Conservation (phyloP, 441 rosid genomes). For the Erodium texanum region DNA sequence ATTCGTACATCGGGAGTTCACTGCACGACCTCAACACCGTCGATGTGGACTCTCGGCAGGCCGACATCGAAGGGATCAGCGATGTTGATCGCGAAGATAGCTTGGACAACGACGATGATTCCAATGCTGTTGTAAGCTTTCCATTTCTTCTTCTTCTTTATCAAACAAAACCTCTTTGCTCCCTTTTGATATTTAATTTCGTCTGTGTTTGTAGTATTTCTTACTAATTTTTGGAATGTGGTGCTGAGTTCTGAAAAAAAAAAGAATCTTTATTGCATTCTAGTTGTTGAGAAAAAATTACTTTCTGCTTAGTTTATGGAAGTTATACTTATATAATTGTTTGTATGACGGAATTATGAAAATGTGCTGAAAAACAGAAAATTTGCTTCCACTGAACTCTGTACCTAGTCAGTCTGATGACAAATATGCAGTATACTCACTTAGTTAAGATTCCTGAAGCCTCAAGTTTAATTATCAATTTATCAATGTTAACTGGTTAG, state of each 20-base stretch:
- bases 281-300: not conserved
- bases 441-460: too few species aligned
- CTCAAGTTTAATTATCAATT: not conserved
- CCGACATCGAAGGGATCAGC: conserved; percentile 33
- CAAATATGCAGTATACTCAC: too few species aligned
- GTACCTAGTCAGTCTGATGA: too few species aligned
- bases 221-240: not conserved
- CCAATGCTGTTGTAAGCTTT: conserved; percentile 39
- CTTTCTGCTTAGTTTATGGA: not conserved
- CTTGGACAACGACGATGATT: conserved; percentile 35
- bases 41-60: conserved; percentile 32
- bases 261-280: not conserved
- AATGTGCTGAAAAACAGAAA: too few species aligned
- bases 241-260: not conserved
- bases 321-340: not conserved
- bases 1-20: conserved; percentile 47
- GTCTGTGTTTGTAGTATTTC: too few species aligned
- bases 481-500: not conserved
- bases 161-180: too few species aligned
- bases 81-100: conserved; percentile 28
- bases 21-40: conserved; percentile 73
- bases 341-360: not conserved
- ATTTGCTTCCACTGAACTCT: too few species aligned
- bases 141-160: too few species aligned
- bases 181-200: too few species aligned